Percentiles rank a stretch among this genome's conserved stretches.
These are phyloP conservation scores for Aeschynomene evenia DNA, from an alignment of 306 rosid genomes.

Conservation along the genomic window DNA sequence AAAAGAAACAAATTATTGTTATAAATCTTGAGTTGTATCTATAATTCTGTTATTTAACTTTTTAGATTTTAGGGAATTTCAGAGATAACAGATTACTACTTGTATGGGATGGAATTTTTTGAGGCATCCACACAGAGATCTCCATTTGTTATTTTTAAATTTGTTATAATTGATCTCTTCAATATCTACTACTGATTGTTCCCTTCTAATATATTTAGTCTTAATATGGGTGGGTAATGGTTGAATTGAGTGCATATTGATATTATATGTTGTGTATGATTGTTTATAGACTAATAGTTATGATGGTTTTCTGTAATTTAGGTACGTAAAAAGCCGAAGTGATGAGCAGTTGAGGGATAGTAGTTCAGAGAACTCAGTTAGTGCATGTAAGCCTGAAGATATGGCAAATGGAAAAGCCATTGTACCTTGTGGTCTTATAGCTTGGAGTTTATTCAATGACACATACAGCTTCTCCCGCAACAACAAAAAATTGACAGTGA, in stretches of 20 bases:
- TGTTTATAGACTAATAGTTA: slow-evolving; percentile 1
- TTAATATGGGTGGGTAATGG: neutral
- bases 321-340: slow-evolving; percentile 91
- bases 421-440: slow-evolving; percentile 93
- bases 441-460: slow-evolving; percentile 94
- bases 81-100: neutral
- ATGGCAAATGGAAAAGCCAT: slow-evolving; percentile 31
- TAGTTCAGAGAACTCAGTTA: neutral
- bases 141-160: neutral
- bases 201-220: slow-evolving; percentile 1
- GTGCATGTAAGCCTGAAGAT: slow-evolving; percentile 73
- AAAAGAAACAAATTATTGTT: neutral
- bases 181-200: slow-evolving; percentile 8
- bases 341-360: slow-evolving; percentile 61
- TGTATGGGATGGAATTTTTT: neutral
- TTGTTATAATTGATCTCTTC: neutral
- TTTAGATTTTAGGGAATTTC: neutral
- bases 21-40: neutral
- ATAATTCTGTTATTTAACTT: neutral
- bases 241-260: neutral
- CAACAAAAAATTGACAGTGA: slow-evolving; percentile 36
- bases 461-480: slow-evolving; percentile 59
- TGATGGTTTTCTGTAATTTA: slow-evolving; percentile 27
- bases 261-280: neutral
- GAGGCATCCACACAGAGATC: neutral